Evolutionary conservation across 345 rosid species (phyloP).

Genomic region (Camelina hispida): DNA sequence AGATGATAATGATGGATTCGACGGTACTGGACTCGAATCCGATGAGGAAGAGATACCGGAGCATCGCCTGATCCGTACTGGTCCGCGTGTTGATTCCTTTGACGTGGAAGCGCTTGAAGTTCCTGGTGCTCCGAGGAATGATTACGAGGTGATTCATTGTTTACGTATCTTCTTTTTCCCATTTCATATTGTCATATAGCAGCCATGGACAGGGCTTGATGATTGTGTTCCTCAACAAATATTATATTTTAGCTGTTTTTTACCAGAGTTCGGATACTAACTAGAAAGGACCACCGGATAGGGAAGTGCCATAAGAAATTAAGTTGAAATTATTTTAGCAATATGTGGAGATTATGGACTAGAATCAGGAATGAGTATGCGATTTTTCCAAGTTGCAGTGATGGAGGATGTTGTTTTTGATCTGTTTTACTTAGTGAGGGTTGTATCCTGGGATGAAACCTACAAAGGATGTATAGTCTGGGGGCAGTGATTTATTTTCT

Average conservation of each 20-base stretch:
- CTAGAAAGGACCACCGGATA: conserved; percentile 3
- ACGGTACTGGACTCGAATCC: conserved; percentile 59
- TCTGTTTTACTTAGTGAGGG: not conserved
- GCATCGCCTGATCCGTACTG: conserved; percentile 87
- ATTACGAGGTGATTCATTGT: conserved; percentile 64
- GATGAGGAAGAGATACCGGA: conserved; percentile 78
- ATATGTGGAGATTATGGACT: conserved; percentile 5
- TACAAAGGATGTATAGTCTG: not conserved
- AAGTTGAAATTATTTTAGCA: not conserved
- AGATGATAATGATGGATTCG: conserved; percentile 48
- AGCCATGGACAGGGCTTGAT: not conserved
- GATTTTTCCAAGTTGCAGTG: not conserved
- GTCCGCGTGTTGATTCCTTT: conserved; percentile 85
- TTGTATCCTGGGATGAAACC: not conserved
- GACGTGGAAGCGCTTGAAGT: conserved; percentile 98
- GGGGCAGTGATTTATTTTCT: not conserved
- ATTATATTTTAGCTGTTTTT: not conserved
- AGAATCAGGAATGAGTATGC: not conserved
- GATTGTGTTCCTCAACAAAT: not conserved
- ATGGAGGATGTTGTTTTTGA: conserved; percentile 13
- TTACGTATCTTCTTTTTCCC: conserved; percentile 6
- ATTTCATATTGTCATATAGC: not conserved
- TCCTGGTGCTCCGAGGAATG: conserved; percentile 75
- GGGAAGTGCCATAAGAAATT: not conserved
- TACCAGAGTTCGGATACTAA: conserved; percentile 11